Percentiles rank a stretch among this genome's conserved stretches.
Evolutionary conservation across 495 filamentous ascomycete genomes (phyloP).

Genomic region (Oleoguttula mirabilis): DNA sequence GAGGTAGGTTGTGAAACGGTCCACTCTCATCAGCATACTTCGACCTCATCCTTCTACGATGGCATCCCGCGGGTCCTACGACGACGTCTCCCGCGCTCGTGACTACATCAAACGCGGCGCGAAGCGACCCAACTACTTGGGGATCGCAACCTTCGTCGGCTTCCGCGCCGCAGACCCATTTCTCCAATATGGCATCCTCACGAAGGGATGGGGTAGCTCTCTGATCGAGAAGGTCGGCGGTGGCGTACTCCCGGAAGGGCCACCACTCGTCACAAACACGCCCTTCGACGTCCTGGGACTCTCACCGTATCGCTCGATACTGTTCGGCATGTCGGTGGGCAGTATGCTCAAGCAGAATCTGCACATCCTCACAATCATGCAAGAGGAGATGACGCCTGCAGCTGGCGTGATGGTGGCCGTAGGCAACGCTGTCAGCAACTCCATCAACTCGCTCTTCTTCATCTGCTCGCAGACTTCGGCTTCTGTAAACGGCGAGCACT

Average conservation of each 20-base stretch:
- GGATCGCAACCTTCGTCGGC: constrained; percentile 43
- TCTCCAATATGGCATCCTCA: constrained; percentile 45
- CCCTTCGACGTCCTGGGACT: constrained; percentile 30
- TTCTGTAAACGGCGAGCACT: constrained; percentile 20
- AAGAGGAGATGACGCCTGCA: constrained; percentile 34
- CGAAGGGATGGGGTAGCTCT: constrained; percentile 25
- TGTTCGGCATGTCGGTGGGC: constrained; percentile 40
- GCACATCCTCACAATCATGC: constrained; percentile 30
- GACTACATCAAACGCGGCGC: constrained; percentile 28
- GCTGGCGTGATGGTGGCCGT: constrained; percentile 28
- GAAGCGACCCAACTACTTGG: constrained; percentile 33
- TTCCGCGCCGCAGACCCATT: constrained; percentile 44
- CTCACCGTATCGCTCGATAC: constrained; percentile 31
- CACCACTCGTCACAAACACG: constrained; percentile 26
- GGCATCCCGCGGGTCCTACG: too few relatives aligned
- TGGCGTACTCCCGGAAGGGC: constrained; percentile 24
- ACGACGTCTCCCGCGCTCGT: too few relatives aligned
- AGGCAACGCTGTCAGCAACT: constrained; percentile 40
- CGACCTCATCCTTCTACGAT: too few relatives aligned
- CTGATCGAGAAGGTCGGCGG: constrained; percentile 25
- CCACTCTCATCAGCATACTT: too few relatives aligned
- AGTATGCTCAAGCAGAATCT: constrained; percentile 41
- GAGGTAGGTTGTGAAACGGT: too few relatives aligned
- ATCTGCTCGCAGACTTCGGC: constrained; percentile 19
- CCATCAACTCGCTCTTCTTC: constrained; percentile 24